Evolutionary conservation across 2,329 filamentous ascomycete species (phyloP), one percentile per base, ranked within the genome.

Genomic region (Zasmidium citrigriseum): DNA sequence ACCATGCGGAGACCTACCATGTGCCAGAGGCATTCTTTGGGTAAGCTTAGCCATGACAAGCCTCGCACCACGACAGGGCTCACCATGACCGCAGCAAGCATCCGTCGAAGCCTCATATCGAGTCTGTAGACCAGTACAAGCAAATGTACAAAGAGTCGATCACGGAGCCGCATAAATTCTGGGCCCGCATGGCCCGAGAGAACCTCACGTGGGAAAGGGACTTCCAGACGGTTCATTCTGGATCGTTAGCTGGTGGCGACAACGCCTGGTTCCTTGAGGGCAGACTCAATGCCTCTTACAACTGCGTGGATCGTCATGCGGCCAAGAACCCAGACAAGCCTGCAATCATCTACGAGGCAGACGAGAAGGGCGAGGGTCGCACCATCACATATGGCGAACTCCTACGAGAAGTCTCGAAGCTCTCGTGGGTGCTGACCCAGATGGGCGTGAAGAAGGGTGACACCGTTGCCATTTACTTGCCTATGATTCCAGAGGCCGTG

Each of bases 281-380:
- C 66, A 86, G 88, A 70, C 82, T 99, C 72, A 99, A 99, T 72
- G 95, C 95, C 63, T 95, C 90, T 24, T 98, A 92, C 86, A 99
- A 99, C 82, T 96, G 92, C 72, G 88, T 99, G 64, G 95, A 99
- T 73, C 90, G 95, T 62, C 93, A 98, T 77, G 95, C 95, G n/a
- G 85, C 96, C 78, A 92, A 93, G 78, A 87, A 96, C 78, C 95
- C 95, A 49, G 81, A 98, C 79, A 91, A 89, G 79, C 87, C 95
- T 49, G 95, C 95, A 75, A 96, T 99, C 78, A 96, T 98, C 80
- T 99, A 98, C 81, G 95, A 99, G 81, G 93, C 93, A 61, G 95
- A 99, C 71, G 95, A 99, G 78, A 86, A 89, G 45, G 83, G 78
- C 54, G 89, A 96, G 73, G 93, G 95, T 72, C 91, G 93, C 67